Percentiles rank a stretch among this genome's conserved stretches.
Conservation (phyloP, 2,329 filamentous ascomycete species). For the Didymella segeticola region DNA sequence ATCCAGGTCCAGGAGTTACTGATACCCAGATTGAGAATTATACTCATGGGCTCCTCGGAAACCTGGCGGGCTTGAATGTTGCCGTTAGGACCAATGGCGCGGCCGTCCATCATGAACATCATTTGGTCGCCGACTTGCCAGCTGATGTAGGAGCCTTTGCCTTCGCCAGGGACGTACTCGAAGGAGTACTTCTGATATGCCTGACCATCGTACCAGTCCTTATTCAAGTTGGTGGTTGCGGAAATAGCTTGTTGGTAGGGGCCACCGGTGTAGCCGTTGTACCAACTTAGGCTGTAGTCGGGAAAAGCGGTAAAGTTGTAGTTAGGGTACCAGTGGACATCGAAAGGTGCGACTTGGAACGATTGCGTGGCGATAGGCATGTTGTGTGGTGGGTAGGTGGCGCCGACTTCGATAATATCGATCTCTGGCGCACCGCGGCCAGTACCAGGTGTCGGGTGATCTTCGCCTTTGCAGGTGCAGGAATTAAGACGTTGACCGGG, state of each 20-base stretch:
- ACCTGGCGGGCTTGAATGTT: conserved; percentile 59
- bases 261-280: conserved; percentile 62
- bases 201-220: conserved; percentile 62
- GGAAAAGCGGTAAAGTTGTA: conserved; percentile 61
- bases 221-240: conserved; percentile 62
- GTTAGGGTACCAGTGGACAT: conserved; percentile 60
- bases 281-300: conserved; percentile 55
- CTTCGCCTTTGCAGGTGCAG: conserved; percentile 54
- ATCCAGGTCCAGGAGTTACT: conserved; percentile 59
- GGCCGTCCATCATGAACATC: conserved; percentile 60
- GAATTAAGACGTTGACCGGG: conserved; percentile 55
- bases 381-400: conserved; percentile 49
- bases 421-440: conserved; percentile 58
- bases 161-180: conserved; percentile 60
- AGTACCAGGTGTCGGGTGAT: conserved; percentile 56
- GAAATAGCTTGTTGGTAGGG: conserved; percentile 64
- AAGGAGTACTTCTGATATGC: conserved; percentile 63
- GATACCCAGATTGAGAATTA: conserved; percentile 62
- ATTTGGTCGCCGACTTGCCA: conserved; percentile 62
- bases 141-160: conserved; percentile 54
- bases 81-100: conserved; percentile 61
- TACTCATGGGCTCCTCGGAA: conserved; percentile 61
- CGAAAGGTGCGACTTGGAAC: conserved; percentile 59
- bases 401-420: conserved; percentile 57
- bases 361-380: conserved; percentile 57